Percentiles rank a stretch among this genome's conserved stretches.
Evolutionary conservation across 2,329 filamentous ascomycete species (phyloP).

Genomic region (Venturiaceae sp.): DNA sequence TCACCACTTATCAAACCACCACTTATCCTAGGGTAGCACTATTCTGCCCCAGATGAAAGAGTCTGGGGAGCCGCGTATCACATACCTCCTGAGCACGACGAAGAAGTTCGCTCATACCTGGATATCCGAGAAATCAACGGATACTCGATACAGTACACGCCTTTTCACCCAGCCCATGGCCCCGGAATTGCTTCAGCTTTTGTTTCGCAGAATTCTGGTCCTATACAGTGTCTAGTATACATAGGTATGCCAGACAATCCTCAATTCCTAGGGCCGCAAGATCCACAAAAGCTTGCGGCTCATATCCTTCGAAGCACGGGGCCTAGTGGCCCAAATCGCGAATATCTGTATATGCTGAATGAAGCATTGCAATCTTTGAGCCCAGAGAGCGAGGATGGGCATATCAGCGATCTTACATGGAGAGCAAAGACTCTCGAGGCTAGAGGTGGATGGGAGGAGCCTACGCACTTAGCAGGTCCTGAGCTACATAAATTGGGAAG

Average conservation of each 20-base stretch:
- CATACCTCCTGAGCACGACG: conserved; percentile 60
- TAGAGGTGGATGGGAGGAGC: conserved; percentile 15
- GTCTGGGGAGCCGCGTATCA: conserved; percentile 95
- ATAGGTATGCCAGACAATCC: conserved; percentile 90
- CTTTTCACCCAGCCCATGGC: conserved; percentile 56
- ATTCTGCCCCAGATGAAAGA: conserved; percentile 41
- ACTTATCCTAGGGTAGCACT: conserved; percentile 27
- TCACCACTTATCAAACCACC: not conserved
- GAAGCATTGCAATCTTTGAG: conserved; percentile 63
- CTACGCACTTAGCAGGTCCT: not conserved
- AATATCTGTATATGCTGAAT: conserved; percentile 80
- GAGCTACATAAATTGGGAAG: conserved; percentile 35
- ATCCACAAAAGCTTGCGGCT: conserved; percentile 65
- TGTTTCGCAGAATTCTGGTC: conserved; percentile 24
- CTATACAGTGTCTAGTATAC: conserved; percentile 61
- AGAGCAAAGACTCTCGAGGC: conserved; percentile 58
- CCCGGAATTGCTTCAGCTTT: conserved; percentile 12
- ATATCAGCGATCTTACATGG: conserved; percentile 72
- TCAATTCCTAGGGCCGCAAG: conserved; percentile 80
- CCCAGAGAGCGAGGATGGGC: conserved; percentile 67
- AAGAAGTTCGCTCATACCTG: conserved; percentile 78
- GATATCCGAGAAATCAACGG: conserved; percentile 97
- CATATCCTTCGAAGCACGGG: conserved; percentile 71
- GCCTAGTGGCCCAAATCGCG: conserved; percentile 79
- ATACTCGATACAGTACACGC: conserved; percentile 85